Percentiles rank a stretch among this genome's conserved stretches.
phyloP scores from a whole-genome alignment of 306 rosid genomes.

The Ormosia semicastrata region DNA sequence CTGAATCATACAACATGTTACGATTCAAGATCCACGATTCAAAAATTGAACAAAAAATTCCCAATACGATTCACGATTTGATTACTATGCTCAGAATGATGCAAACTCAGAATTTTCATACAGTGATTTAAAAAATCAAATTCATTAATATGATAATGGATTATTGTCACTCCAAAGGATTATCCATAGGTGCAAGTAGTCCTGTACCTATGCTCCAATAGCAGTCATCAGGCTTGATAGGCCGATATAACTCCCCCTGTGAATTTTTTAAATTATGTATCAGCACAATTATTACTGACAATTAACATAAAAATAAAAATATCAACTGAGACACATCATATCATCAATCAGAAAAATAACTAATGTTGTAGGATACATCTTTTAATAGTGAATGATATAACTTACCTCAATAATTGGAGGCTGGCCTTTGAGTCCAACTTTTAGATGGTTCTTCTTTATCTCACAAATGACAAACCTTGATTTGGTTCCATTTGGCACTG shows the following conservation, averaged over 20 bases:
- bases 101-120: background rate
- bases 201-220: slow-evolving; percentile 87
- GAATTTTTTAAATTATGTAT: background rate
- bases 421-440: slow-evolving; percentile 91
- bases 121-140: background rate
- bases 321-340: background rate
- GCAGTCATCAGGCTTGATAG: slow-evolving; percentile 78
- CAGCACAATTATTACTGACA: background rate
- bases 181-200: background rate
- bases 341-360: background rate
- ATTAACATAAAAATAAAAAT: background rate
- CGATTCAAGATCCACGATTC: no score
- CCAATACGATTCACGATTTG: no score
- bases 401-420: slow-evolving; percentile 82
- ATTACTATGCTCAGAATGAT: background rate
- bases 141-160: background rate
- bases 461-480: slow-evolving; percentile 66
- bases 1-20: no score
- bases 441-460: slow-evolving; percentile 81
- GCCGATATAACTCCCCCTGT: slow-evolving; percentile 66
- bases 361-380: background rate
- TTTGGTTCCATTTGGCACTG: slow-evolving; percentile 84
- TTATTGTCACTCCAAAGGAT: background rate
- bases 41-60: no score
- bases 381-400: background rate